Evolutionary conservation across 2,329 filamentous ascomycete genomes (phyloP).

Genomic region (Cercospora sojina): DNA sequence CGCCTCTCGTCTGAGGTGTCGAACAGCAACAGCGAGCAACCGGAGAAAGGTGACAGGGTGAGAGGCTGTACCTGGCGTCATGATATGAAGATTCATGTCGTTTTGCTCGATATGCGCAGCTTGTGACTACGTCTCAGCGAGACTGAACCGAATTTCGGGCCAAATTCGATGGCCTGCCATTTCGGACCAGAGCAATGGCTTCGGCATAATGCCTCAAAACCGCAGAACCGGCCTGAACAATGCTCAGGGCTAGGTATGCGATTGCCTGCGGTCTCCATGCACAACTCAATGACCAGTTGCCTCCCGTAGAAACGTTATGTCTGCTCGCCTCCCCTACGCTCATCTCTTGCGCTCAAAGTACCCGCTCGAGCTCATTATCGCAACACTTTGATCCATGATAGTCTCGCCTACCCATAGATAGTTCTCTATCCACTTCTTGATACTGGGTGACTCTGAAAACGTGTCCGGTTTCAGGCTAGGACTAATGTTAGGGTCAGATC

Average conservation of each 20-base stretch:
- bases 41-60: neutral
- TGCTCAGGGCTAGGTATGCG: neutral
- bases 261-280: neutral
- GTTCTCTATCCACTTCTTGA: conserved; percentile 85
- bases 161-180: neutral
- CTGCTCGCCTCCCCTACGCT: neutral
- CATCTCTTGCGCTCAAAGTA: conserved; percentile 89
- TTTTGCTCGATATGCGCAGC: neutral
- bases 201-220: neutral
- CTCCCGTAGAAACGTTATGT: neutral
- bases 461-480: conserved; percentile 85
- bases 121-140: neutral
- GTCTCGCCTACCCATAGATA: conserved; percentile 95
- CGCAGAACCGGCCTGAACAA: neutral
- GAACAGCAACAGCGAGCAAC: neutral
- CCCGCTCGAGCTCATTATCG: conserved; percentile 79
- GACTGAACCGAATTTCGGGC: neutral
- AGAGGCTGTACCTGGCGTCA: neutral
- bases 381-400: conserved; percentile 97
- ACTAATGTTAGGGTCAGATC: conserved; percentile 52
- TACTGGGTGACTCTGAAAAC: conserved; percentile 76
- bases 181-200: neutral
- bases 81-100: neutral
- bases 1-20: neutral
- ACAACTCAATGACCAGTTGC: neutral